These are phyloP conservation scores for Pelargonium fulgidum DNA, from an alignment of 441 rosid species.

Conservation along the genomic window DNA sequence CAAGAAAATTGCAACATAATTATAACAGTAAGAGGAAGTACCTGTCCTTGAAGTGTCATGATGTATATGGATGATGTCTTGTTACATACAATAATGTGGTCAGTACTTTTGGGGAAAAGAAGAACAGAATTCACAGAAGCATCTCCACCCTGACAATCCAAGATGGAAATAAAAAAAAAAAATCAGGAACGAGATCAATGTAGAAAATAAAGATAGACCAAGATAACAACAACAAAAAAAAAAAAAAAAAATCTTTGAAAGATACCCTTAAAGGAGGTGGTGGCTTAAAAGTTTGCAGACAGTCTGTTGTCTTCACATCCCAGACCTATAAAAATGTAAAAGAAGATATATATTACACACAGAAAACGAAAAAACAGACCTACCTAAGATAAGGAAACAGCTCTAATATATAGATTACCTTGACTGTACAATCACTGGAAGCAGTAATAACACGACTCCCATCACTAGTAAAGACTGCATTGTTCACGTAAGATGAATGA, in stretches of 20 bases:
- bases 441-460: slow-evolving; percentile 88
- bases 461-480: slow-evolving; percentile 85
- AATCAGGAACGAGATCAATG: slow-evolving; percentile 6
- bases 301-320: slow-evolving; percentile 92
- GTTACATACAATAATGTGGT: slow-evolving; percentile 88
- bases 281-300: slow-evolving; percentile 87
- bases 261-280: slow-evolving; percentile 89
- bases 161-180: slow-evolving; percentile 17
- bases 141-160: slow-evolving; percentile 72
- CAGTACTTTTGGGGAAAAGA: slow-evolving; percentile 81
- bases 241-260: slow-evolving; percentile 4
- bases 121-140: slow-evolving; percentile 97
- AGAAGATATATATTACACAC: slow-evolving; percentile 19
- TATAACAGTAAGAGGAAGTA: slow-evolving; percentile 21
- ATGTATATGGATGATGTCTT: slow-evolving; percentile 83
- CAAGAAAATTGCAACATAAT: no score
- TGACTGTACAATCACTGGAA: slow-evolving; percentile 89
- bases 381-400: not conserved
- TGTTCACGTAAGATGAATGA: slow-evolving; percentile 68
- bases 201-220: not conserved
- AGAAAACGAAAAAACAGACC: slow-evolving; percentile 6
- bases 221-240: no score
- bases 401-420: slow-evolving; percentile 32
- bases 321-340: slow-evolving; percentile 59
- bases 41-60: slow-evolving; percentile 99